Evolutionary conservation across 179 eudicot species (phyloP).

Genomic region (Drosera spatulata): DNA sequence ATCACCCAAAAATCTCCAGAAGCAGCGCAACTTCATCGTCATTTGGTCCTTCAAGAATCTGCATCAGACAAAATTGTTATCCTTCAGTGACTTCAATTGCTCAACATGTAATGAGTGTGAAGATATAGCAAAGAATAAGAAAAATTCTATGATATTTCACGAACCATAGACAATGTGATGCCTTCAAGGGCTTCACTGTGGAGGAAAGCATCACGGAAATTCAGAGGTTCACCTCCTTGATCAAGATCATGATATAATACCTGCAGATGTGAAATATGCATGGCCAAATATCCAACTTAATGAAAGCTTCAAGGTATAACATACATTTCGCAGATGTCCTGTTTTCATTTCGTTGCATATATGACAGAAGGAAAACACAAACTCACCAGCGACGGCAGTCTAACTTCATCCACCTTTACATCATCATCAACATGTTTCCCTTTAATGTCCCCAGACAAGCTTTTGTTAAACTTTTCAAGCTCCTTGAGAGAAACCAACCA

Average conservation of each 20-base stretch:
- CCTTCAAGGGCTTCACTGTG: constrained; percentile 9
- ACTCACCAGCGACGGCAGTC: constrained; percentile 11
- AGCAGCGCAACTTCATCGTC: constrained; percentile 1
- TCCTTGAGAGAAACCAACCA: constrained; percentile 27
- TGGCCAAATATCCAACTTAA: background rate
- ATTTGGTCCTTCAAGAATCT: constrained; percentile 31
- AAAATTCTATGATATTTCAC: background rate
- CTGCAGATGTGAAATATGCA: constrained; percentile 17
- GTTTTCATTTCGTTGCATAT: background rate
- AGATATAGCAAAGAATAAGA: background rate
- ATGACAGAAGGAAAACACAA: background rate
- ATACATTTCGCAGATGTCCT: background rate
- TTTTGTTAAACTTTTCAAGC: constrained; percentile 6
- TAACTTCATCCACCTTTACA: background rate
- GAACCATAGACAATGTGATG: constrained; percentile 7
- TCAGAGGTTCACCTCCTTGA: constrained; percentile 1
- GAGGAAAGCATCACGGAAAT: constrained; percentile 6
- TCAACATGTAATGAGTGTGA: background rate
- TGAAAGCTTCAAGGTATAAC: background rate
- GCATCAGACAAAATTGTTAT: constrained; percentile 15
- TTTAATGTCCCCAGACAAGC: background rate
- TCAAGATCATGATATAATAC: constrained; percentile 44
- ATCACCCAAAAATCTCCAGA: constrained; percentile 12
- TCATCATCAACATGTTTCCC: background rate
- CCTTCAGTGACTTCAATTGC: constrained; percentile 7